Conservation (phyloP, 1,284 basidiomycete species). For the Schizopora paradoxa region DNA sequence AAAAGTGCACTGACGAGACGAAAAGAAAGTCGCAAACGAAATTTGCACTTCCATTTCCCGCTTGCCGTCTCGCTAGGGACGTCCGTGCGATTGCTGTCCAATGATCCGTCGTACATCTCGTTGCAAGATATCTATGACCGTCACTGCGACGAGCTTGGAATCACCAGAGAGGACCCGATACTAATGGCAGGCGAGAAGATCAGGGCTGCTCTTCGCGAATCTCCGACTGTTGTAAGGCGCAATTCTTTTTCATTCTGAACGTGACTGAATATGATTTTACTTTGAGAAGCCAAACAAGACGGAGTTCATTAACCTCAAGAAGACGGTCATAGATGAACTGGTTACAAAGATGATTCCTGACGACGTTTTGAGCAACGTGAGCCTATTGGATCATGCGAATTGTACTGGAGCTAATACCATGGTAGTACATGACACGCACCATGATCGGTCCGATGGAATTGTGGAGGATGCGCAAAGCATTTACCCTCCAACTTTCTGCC, state of each 20-base stretch:
- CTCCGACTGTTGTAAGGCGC: slow-evolving; percentile 45
- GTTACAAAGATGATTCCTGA: slow-evolving; percentile 88
- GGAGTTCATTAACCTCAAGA: slow-evolving; percentile 75
- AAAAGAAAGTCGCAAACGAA: slow-evolving; percentile 92
- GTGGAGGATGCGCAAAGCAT: slow-evolving; percentile 98
- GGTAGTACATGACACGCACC: slow-evolving; percentile 83
- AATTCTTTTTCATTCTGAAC: slow-evolving; percentile 4
- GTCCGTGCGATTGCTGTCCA: slow-evolving; percentile 82
- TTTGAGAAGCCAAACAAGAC: slow-evolving; percentile 47
- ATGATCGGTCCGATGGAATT: slow-evolving; percentile 85
- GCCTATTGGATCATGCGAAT: slow-evolving; percentile 25
- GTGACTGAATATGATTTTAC: slow-evolving; percentile 13
- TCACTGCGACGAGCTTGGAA: slow-evolving; percentile 73
- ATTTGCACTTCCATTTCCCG: slow-evolving; percentile 89
- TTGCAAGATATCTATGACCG: slow-evolving; percentile 94
- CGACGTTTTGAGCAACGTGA: slow-evolving; percentile 77
- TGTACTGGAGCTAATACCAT: slow-evolving; percentile 9
- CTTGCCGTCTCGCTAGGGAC: slow-evolving; percentile 84
- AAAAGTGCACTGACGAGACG: slow-evolving; percentile 75
- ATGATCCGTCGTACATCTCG: slow-evolving; percentile 87
- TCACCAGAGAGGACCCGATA: slow-evolving; percentile 86
- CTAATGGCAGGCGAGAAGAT: slow-evolving; percentile 81
- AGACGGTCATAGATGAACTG: slow-evolving; percentile 91
- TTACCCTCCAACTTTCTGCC: slow-evolving; percentile 85
- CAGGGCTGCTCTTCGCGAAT: slow-evolving; percentile 62